A percentile compares a stretch with the other conserved stretches of the same genome.
Conservation (phyloP, 306 rosid species). For the Hippophae gyantsensis region DNA sequence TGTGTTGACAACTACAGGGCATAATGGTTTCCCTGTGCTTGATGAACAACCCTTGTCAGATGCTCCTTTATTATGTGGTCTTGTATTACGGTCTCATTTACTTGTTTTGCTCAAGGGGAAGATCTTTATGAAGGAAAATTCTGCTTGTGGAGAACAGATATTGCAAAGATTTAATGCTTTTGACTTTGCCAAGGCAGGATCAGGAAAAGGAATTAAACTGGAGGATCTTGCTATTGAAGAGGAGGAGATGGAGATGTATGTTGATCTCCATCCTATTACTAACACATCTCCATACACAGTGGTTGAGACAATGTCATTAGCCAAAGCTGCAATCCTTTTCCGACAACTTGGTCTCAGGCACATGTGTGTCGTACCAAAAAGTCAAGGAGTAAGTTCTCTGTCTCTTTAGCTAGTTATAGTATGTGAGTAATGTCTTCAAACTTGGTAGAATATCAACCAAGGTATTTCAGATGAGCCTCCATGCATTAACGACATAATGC, state of each 20-base stretch:
- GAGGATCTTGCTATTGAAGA: constrained; percentile 59
- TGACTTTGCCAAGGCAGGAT: constrained; percentile 79
- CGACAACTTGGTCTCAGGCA: constrained; percentile 76
- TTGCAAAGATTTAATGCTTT: constrained; percentile 31
- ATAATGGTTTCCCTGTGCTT: constrained; percentile 88
- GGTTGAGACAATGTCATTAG: constrained; percentile 67
- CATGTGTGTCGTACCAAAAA: constrained; percentile 64
- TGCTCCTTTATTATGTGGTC: constrained; percentile 66
- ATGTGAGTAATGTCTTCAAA: too few species aligned
- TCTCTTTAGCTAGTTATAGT: neutral
- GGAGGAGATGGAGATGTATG: constrained; percentile 74
- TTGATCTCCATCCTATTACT: constrained; percentile 68
- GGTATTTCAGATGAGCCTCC: too few species aligned
- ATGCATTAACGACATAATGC: too few species aligned
- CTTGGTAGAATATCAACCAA: too few species aligned
- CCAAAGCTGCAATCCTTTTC: constrained; percentile 72
- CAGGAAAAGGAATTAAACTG: constrained; percentile 69
- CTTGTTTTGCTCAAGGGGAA: constrained; percentile 69
- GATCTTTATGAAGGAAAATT: constrained; percentile 40
- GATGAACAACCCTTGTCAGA: constrained; percentile 77
- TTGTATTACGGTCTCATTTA: constrained; percentile 78
- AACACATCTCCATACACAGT: constrained; percentile 67
- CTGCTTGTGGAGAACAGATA: constrained; percentile 15
- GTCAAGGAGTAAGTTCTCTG: constrained; percentile 47
- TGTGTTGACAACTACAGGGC: constrained; percentile 38